These are phyloP conservation scores for Fusarium cicatricum DNA, from an alignment of 2,329 filamentous ascomycete species.

Conservation along the genomic window DNA sequence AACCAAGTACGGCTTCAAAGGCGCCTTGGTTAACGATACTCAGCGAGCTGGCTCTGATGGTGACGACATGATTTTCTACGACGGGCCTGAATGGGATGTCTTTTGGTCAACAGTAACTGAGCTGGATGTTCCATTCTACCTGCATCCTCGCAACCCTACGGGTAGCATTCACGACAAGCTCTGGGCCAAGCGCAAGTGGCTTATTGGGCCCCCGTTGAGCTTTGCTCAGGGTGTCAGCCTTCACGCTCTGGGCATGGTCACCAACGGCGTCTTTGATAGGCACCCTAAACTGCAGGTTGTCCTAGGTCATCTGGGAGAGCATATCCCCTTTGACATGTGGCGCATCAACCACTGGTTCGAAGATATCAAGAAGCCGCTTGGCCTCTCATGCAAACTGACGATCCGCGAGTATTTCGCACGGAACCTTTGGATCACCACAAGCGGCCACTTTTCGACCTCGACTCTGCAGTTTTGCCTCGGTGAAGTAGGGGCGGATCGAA, in stretches of 20 bases:
- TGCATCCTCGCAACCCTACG: slow-evolving; percentile 68
- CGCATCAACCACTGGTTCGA: slow-evolving; percentile 65
- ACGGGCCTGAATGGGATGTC: slow-evolving; percentile 65
- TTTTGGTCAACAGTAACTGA: slow-evolving; percentile 68
- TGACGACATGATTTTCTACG: slow-evolving; percentile 71
- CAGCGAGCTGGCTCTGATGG: slow-evolving; percentile 66
- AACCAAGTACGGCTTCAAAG: slow-evolving; percentile 66
- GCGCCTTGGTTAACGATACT: slow-evolving; percentile 68
- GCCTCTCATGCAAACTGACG: slow-evolving; percentile 56
- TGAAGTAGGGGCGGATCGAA: slow-evolving; percentile 58
- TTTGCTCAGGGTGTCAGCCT: slow-evolving; percentile 68
- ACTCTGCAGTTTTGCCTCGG: slow-evolving; percentile 59
- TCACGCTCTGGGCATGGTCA: slow-evolving; percentile 61
- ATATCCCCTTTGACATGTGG: slow-evolving; percentile 59
- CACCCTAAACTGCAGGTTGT: slow-evolving; percentile 56
- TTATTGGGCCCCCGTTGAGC: slow-evolving; percentile 65
- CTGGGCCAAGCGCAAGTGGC: slow-evolving; percentile 66
- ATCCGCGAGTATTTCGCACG: slow-evolving; percentile 61
- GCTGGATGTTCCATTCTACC: slow-evolving; percentile 70
- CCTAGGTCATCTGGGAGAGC: slow-evolving; percentile 59
- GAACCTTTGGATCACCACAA: slow-evolving; percentile 66
- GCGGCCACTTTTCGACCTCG: slow-evolving; percentile 63
- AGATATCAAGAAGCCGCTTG: slow-evolving; percentile 61
- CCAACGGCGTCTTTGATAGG: slow-evolving; percentile 60
- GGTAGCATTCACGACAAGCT: slow-evolving; percentile 65